phyloP scores from a whole-genome alignment of 2,329 filamentous ascomycete species.

The Pyricularia pennisetigena region DNA sequence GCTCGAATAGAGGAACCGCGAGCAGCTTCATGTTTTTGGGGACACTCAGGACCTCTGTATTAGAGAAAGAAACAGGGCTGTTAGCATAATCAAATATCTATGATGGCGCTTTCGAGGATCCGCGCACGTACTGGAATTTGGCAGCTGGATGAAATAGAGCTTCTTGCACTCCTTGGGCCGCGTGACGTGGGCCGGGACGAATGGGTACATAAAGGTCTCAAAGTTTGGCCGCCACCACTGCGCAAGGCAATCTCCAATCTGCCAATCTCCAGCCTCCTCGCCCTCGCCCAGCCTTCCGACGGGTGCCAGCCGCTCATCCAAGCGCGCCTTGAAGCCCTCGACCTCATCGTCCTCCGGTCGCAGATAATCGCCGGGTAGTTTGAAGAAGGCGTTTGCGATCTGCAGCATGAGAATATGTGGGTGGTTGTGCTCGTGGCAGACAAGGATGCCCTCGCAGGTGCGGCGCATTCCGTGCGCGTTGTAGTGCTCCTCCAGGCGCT shows the following conservation, averaged over 20 bases:
- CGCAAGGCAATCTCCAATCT: conserved; percentile 86
- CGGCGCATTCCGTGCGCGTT: conserved; percentile 87
- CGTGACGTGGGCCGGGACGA: conserved; percentile 91
- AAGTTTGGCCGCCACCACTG: conserved; percentile 99
- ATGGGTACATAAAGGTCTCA: conserved; percentile 99
- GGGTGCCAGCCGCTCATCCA: conserved; percentile 89
- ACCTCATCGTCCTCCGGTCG: conserved; percentile 83
- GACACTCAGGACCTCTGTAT: conserved; percentile 79
- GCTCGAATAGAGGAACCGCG: conserved; percentile 90
- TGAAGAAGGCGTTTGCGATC: conserved; percentile 99
- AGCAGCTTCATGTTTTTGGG: conserved; percentile 99
- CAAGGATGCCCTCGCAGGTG: conserved; percentile 91
- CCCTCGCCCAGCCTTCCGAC: conserved; percentile 80
- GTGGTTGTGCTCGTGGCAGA: conserved; percentile 98
- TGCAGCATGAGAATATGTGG: conserved; percentile 98
- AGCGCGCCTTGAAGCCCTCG: conserved; percentile 82
- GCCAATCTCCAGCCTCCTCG: conserved; percentile 79
- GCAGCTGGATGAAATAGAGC: conserved; percentile 92
- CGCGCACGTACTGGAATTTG: conserved; percentile 64
- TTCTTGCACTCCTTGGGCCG: conserved; percentile 99
- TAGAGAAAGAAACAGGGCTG: not conserved
- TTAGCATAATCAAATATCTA: not conserved
- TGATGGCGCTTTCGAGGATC: not conserved
- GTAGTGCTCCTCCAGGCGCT: conserved; percentile 95
- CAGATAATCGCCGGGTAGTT: conserved; percentile 93